A percentile compares a stretch with the other conserved stretches of the same genome.
These are phyloP conservation scores for Pisolithus sp. DNA, from an alignment of 768 basidiomycete genomes.

Conservation along the genomic window DNA sequence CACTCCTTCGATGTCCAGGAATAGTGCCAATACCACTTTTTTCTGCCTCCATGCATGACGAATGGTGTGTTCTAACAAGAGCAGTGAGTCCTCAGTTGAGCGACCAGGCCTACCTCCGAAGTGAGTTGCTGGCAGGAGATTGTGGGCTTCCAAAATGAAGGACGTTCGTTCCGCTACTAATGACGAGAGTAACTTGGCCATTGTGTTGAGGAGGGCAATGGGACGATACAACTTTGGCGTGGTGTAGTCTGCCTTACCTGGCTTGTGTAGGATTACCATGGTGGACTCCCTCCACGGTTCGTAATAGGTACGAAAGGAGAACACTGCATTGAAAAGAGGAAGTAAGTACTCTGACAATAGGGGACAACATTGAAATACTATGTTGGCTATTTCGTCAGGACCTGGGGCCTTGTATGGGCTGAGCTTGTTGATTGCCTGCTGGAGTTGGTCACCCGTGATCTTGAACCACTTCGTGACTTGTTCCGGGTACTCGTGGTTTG, in stretches of 20 bases:
- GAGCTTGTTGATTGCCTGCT: conserved; percentile 5
- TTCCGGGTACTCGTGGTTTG: conserved; percentile 2
- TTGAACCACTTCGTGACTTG: neutral
- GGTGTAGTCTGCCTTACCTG: conserved; percentile 29
- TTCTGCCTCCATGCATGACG: conserved; percentile 31
- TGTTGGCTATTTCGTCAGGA: conserved; percentile 25
- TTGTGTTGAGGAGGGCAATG: conserved; percentile 30
- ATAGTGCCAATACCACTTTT: conserved; percentile 32
- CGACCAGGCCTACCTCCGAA: conserved; percentile 36
- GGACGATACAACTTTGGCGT: conserved; percentile 31
- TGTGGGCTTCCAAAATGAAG: conserved; percentile 22
- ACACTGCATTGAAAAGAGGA: conserved; percentile 6
- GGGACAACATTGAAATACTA: conserved; percentile 13
- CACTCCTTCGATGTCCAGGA: conserved; percentile 38
- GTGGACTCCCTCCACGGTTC: conserved; percentile 19
- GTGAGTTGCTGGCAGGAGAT: conserved; percentile 30
- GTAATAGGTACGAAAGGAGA: conserved; percentile 9
- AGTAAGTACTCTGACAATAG: conserved; percentile 4
- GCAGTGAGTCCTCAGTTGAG: conserved; percentile 32
- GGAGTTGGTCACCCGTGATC: conserved; percentile 10
- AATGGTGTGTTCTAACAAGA: conserved; percentile 27
- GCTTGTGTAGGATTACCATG: conserved; percentile 31
- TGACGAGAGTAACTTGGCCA: conserved; percentile 25
- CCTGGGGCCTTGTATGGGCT: conserved; percentile 17
- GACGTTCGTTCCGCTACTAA: conserved; percentile 20